Percentiles rank a stretch among this genome's conserved stretches.
Evolutionary conservation across 371 early-diverging fungal species (phyloP).

Genomic region (Mucor indicus): DNA sequence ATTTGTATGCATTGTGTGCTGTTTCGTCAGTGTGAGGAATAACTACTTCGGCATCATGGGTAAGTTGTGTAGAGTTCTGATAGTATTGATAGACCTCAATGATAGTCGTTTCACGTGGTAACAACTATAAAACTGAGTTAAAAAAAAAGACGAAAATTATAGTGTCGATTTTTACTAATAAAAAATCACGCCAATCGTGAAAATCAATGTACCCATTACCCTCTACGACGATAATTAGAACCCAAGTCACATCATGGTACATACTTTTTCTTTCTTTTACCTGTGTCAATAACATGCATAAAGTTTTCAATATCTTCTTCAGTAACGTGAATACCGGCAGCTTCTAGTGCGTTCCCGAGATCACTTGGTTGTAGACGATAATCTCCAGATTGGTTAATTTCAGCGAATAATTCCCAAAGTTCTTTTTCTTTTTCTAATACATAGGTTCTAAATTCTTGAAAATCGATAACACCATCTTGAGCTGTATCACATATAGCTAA

Average conservation of each 20-base stretch:
- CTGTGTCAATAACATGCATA: constrained; percentile 63
- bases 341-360: constrained; percentile 50
- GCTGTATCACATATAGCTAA: constrained; percentile 59
- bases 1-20: constrained; percentile 49
- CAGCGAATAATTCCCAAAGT: constrained; percentile 63
- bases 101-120: constrained; percentile 44
- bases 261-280: constrained; percentile 19
- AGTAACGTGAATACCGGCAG: constrained; percentile 62
- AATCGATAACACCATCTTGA: constrained; percentile 60
- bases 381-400: constrained; percentile 66
- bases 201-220: constrained; percentile 72
- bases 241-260: background rate
- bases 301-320: constrained; percentile 65
- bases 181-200: constrained; percentile 75
- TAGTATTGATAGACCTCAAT: constrained; percentile 67
- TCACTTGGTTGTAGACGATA: constrained; percentile 58
- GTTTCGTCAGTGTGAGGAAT: constrained; percentile 57
- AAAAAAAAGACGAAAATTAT: background rate
- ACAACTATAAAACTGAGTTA: constrained; percentile 11
- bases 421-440: constrained; percentile 68
- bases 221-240: constrained; percentile 19
- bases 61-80: constrained; percentile 58
- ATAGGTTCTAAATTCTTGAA: constrained; percentile 71
- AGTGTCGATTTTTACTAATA: constrained; percentile 49
- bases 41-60: constrained; percentile 65